Base-by-base conservation (phyloP, 2,329 filamentous ascomycete genomes). In the Paecilomyces formosus region DNA sequence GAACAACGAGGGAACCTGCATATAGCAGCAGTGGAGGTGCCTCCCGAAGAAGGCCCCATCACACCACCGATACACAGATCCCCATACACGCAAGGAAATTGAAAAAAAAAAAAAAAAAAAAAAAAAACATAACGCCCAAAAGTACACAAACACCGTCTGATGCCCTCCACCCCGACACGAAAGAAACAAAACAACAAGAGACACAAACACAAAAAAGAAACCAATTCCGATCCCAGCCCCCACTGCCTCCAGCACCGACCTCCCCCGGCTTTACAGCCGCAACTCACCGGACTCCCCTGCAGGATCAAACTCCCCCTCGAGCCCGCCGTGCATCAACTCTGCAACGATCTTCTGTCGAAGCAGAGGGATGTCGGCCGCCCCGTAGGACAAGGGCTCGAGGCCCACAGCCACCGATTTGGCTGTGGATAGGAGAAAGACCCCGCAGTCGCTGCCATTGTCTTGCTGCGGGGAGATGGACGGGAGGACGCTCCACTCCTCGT, bases 351-450 rank as follows among this genome's bases (percentile, higher is more conserved):
- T 74, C 61, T 64, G 67, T 53, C 79, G 72, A 61, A 80, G 69
- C 18, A 72, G 59, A 9, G 65, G 63, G 39, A 78, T 79, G 57
- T 79, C 71, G 4, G 56, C 57, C 4, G 77, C 69, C 12, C 71
- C 69, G 61, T 78, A 79, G 2, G 69, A 70, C 56, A 74, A 71
- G 2, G 76, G 76, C 55, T 78, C 76, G 28, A 79, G 65, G 15
- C 74, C 74, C 28, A 79, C 64, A 55, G 76, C 72, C 55, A 80
- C 70, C 58, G 78, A 74, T 61, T 80, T 79, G 54, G 79, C 79
- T 3, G 75, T 79, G 9, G 78, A 78, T 21, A 79, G 68, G 21
- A 78, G 70, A 61, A 81, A 81, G 2, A 80, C 78, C n/a, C 79
- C 79, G 58, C 79, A 81, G 59, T 81, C 79, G 56, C 72, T 75